Base-by-base conservation (phyloP, 345 rosid species). In the Bretschneidera sinensis region DNA sequence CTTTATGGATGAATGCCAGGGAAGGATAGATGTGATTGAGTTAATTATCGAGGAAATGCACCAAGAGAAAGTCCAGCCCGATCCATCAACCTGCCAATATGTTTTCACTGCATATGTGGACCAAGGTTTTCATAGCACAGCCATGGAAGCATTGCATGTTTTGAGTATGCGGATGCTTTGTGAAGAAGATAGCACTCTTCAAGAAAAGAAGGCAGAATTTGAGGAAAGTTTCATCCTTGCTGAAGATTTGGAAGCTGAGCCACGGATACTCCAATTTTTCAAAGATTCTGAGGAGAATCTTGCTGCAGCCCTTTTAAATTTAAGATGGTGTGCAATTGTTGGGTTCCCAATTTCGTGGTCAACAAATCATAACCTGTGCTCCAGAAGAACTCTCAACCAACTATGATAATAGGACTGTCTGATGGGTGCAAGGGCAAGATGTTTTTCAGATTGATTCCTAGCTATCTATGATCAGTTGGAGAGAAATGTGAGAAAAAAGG, bases 271-370 rank as follows among this genome's bases (percentile, higher is more conserved):
- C 16, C 34, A 69, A 63, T 48, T 72, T 51, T 84, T 84, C 24
- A 57, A 74, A 63, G 67, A 76, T 55, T 61, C 61, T 11, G 60
- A 70, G 43, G 85, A 75, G 74, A 34, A 72, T 52, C 65, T 79
- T 28, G 80, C 81, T 6, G 76, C 72, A 22, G 86, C 84, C 0
- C 78, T 89, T 55, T 58, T 89, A 76, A 77, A 74, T 60, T 71
- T 92, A 70, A 84, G 98, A 75, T 82, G 91, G 88, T 87, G 96
- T 66, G 81, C 91, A 17, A 78, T 85, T 43, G 59, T 71, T 1
- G 96, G 88, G 47, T 61, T 33, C 45, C 64, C 65, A 19, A 54
- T 81, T 64, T 70, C 81, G 55, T 87, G 96, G 96, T 83, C 81
- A 3, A 87, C 86, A 17, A 77, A 78, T 61, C 74, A 77, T 73